Conservation (phyloP, 2,329 filamentous ascomycete species). For the Sclerotinia glacialis region DNA sequence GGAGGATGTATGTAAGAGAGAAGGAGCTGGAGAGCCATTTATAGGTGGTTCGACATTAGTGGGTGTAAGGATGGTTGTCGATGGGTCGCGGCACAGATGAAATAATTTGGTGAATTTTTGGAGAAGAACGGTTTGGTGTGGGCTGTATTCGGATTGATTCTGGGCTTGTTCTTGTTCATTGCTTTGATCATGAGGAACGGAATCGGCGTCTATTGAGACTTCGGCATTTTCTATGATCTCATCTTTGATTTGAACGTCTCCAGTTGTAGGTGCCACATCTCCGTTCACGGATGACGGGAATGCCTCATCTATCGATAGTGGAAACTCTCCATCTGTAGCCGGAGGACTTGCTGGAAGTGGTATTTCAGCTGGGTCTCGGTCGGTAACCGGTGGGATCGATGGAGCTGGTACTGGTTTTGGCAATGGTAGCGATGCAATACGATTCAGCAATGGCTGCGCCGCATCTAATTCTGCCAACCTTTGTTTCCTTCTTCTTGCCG, state of each 20-base stretch:
- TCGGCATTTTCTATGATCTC: slow-evolving; percentile 31
- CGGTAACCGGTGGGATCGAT: background rate
- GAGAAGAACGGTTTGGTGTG: slow-evolving; percentile 39
- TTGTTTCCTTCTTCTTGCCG: slow-evolving; percentile 67
- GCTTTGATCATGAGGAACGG: slow-evolving; percentile 8
- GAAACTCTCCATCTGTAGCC: slow-evolving; percentile 19
- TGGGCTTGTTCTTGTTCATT: slow-evolving; percentile 39
- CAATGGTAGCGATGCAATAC: slow-evolving; percentile 44
- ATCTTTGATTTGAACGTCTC: slow-evolving; percentile 25
- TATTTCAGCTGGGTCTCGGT: slow-evolving; percentile 6
- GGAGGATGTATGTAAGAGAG: slow-evolving; percentile 38
- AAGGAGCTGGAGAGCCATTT: slow-evolving; percentile 52
- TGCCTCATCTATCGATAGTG: background rate
- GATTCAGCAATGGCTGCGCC: slow-evolving; percentile 63
- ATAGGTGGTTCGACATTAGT: slow-evolving; percentile 66
- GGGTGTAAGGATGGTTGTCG: slow-evolving; percentile 52
- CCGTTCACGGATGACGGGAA: slow-evolving; percentile 19
- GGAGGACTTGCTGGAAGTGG: slow-evolving; percentile 8
- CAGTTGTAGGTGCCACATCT: slow-evolving; percentile 4
- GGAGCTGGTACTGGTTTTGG: background rate
- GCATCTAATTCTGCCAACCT: slow-evolving; percentile 79
- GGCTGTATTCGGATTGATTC: slow-evolving; percentile 7
- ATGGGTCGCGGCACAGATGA: slow-evolving; percentile 38
- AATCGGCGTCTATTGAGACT: slow-evolving; percentile 20
- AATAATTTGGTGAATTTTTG: slow-evolving; percentile 41